phyloP scores from a whole-genome alignment of 371 early-diverging fungal genomes.

The Saksenaea vasiformis region DNA sequence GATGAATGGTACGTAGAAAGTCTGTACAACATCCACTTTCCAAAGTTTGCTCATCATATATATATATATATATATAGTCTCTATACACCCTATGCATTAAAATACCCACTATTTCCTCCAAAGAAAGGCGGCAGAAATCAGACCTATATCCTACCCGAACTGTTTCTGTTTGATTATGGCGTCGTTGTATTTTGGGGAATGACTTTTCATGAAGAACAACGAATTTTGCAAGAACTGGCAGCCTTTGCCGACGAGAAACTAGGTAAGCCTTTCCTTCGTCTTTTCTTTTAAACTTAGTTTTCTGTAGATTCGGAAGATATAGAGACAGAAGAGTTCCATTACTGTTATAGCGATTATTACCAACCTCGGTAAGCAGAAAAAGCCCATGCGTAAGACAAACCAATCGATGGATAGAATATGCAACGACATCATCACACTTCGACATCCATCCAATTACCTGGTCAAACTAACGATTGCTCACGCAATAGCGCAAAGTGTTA shows the following conservation, averaged over 20 bases:
- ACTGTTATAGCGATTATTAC: slow-evolving; percentile 73
- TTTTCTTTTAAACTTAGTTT: background rate
- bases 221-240: slow-evolving; percentile 66
- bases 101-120: slow-evolving; percentile 31
- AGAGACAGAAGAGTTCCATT: slow-evolving; percentile 88
- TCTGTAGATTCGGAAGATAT: slow-evolving; percentile 63
- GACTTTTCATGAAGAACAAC: slow-evolving; percentile 78
- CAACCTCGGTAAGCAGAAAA: slow-evolving; percentile 62
- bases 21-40: too few relatives aligned
- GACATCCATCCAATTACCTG: slow-evolving; percentile 43
- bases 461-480: slow-evolving; percentile 75
- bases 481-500: slow-evolving; percentile 81
- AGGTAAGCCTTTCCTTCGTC: slow-evolving; percentile 28
- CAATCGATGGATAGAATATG: slow-evolving; percentile 24
- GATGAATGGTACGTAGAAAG: slow-evolving; percentile 33
- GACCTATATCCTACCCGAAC: slow-evolving; percentile 48
- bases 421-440: slow-evolving; percentile 50
- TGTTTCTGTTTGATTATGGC: slow-evolving; percentile 92
- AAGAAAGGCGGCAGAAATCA: slow-evolving; percentile 8
- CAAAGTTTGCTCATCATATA: too few relatives aligned
- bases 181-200: slow-evolving; percentile 97
- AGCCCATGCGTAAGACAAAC: background rate
- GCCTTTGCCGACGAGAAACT: slow-evolving; percentile 73
- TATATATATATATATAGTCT: too few relatives aligned
- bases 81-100: slow-evolving; percentile 36